Evolutionary conservation across 2,329 filamentous ascomycete species (phyloP), one percentile per base, ranked within the genome.

Genomic region (Nannizziopsis barbatae): DNA sequence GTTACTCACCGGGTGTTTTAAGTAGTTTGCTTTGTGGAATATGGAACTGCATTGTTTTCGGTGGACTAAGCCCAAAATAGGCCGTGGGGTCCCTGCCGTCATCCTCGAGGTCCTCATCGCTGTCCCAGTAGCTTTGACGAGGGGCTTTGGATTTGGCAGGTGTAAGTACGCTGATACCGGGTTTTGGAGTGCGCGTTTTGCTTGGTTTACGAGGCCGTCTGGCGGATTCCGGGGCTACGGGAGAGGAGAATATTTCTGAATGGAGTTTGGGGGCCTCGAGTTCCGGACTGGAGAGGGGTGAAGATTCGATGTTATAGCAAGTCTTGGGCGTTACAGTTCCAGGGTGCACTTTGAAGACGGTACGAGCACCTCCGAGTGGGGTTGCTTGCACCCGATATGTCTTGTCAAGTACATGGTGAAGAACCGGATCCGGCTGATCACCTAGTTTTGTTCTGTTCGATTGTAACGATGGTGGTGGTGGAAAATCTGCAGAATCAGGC

Each of bases 381-480:
- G 92, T 98, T 5, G 90, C 87, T 65, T 93, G 86, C 18, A 98
- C 75, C 30, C 90, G 86, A 70, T 94, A 98, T 50, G 85, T 95
- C 68, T 93, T 95, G 71, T 96, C 89, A 4, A 94, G 78, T n/a
- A 96, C 75, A 50, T 84, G 85, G 64, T 96, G 90, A 36, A 98
- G 75, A 7, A 96, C 73, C 2, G 86, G 85, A 61, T 95, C 87
- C 6, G 62, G 55, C 32, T 58, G 59, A 45, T 68, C 66, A 53
- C 61, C 61, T 27, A 63, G 50, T 54, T 68, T 60, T 31, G 31
- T n/a, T 20, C 30, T 43, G 14, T 42, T 38, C 11, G 40, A 39
- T 27, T 12, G 35, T 33, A 42, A 68, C 67, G 79, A 56, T 60
- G 80, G 63, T 69, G 81, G 64, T 32, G 76, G 72, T 2, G 77